phyloP scores from a whole-genome alignment of 2,329 filamentous ascomycete species.

The Salinomyces thailandicus region DNA sequence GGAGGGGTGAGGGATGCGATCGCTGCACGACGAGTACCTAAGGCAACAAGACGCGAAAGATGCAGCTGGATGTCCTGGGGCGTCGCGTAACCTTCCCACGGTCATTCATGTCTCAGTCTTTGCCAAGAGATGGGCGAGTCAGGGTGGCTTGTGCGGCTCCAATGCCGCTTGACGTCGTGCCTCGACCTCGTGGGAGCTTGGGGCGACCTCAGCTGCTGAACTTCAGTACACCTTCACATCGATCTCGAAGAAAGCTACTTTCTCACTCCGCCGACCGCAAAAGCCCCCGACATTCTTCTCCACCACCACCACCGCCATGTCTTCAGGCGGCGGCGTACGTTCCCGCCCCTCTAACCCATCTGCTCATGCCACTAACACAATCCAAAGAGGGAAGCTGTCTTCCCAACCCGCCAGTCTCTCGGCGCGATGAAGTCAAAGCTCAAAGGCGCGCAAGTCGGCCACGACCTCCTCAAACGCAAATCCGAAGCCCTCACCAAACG shows the following conservation, averaged over 20 bases:
- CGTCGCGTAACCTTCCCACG: not conserved
- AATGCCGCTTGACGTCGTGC: not conserved
- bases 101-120: not conserved
- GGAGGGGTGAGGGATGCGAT: not conserved
- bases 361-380: conserved; percentile 13
- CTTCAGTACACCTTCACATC: too few relatives aligned
- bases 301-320: not conserved
- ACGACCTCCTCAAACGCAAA: conserved; percentile 93
- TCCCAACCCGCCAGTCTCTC: conserved; percentile 93
- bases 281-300: too few relatives aligned
- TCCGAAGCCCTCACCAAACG: conserved; percentile 93
- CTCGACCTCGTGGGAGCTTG: not conserved
- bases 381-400: conserved; percentile 74
- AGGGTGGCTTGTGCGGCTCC: not conserved
- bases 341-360: conserved; percentile 6
- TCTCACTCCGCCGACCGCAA: too few relatives aligned
- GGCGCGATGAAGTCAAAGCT: conserved; percentile 97
- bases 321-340: conserved; percentile 3
- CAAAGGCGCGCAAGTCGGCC: conserved; percentile 67
- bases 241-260: too few relatives aligned
- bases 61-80: too few relatives aligned
- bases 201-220: not conserved
- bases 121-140: not conserved
- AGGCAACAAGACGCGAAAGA: not conserved
- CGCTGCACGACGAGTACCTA: too few relatives aligned